A percentile compares a stretch with the other conserved stretches of the same genome.
Evolutionary conservation across 2,329 filamentous ascomycete genomes (phyloP).

Genomic region (Penicillium sclerotigenum): DNA sequence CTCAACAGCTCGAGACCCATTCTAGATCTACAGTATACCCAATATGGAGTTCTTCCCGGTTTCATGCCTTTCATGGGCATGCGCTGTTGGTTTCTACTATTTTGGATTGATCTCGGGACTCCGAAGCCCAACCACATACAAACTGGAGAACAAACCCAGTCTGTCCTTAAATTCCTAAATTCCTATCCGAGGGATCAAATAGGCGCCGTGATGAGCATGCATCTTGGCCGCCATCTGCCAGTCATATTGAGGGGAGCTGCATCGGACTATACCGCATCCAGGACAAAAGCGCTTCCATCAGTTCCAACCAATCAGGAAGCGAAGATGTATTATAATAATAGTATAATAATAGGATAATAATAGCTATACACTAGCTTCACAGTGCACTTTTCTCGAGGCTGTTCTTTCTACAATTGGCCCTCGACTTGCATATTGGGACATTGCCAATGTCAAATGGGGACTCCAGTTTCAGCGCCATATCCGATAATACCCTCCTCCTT

Average conservation of each 20-base stretch:
- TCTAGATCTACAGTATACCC: background rate
- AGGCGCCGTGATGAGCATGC: conserved; percentile 12
- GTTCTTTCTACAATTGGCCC: background rate
- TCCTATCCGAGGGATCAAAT: background rate
- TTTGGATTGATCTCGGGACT: background rate
- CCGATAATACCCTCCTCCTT: background rate
- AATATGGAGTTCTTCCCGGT: background rate
- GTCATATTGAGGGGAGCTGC: conserved; percentile 2
- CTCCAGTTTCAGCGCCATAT: background rate
- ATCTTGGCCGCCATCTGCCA: background rate
- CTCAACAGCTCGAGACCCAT: background rate
- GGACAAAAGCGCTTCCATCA: conserved; percentile 8
- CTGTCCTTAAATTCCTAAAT: background rate
- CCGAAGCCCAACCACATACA: no score
- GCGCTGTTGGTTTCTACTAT: background rate
- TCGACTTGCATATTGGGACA: background rate
- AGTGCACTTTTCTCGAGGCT: background rate
- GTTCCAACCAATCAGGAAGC: background rate
- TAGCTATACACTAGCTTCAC: conserved; percentile 2
- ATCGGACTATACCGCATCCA: conserved; percentile 1
- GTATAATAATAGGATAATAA: no score
- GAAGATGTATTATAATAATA: background rate
- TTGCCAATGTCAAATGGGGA: background rate
- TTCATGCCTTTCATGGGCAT: background rate
- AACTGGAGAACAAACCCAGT: no score